Percentiles rank a stretch among this genome's conserved stretches.
phyloP scores from a whole-genome alignment of 169 alveolate genomes.

The Perkinsus marinus region DNA sequence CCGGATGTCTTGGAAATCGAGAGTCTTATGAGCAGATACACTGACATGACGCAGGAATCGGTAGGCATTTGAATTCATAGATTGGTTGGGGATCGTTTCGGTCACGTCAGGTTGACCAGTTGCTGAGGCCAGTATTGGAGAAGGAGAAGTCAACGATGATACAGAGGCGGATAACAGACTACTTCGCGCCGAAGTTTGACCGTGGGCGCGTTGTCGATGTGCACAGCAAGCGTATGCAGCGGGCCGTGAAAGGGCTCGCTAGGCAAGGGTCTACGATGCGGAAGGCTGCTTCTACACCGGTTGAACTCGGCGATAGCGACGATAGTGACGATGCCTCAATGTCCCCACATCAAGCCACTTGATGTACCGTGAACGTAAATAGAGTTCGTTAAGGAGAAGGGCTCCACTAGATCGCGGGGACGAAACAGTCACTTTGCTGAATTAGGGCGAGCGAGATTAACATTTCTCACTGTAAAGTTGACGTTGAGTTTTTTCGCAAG shows the following conservation, averaged over 20 bases:
- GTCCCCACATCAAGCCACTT: not conserved
- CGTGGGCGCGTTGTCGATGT: not conserved
- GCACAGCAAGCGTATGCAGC: not conserved
- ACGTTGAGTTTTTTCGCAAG: not conserved
- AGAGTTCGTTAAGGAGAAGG: too few species aligned
- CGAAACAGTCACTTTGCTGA: too few species aligned
- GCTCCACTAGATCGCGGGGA: too few species aligned
- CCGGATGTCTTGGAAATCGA: not conserved
- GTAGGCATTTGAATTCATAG: not conserved
- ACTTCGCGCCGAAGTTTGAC: not conserved
- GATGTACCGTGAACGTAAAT: too few species aligned
- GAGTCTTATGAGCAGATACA: not conserved
- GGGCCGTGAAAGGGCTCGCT: not conserved
- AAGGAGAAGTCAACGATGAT: not conserved
- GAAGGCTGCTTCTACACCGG: not conserved
- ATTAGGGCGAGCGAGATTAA: not conserved
- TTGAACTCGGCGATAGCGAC: not conserved
- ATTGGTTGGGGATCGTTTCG: too few species aligned
- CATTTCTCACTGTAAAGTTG: not conserved
- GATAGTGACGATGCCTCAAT: not conserved
- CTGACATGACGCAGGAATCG: not conserved
- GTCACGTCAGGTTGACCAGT: not conserved
- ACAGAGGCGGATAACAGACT: not conserved
- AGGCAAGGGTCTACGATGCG: too few species aligned
- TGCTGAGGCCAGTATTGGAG: not conserved